Evolutionary conservation across 164 flowering plant species (phyloP).

Genomic region (Liquidambar formosana): DNA sequence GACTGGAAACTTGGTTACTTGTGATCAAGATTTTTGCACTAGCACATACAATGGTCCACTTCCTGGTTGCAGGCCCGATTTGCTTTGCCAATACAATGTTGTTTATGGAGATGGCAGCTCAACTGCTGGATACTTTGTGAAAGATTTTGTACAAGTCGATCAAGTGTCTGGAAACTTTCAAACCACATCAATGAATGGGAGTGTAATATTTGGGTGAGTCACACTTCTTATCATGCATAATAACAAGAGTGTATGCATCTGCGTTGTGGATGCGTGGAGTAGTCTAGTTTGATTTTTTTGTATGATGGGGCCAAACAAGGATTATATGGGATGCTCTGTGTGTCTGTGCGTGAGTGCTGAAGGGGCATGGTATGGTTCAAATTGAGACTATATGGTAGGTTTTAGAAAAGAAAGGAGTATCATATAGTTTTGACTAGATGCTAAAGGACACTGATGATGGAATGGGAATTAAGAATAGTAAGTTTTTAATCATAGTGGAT

Average conservation of each 20-base stretch:
- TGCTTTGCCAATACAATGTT: slow-evolving; percentile 59
- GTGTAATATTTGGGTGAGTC: slow-evolving; percentile 81
- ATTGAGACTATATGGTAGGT: too few species aligned
- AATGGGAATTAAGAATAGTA: too few species aligned
- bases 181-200: slow-evolving; percentile 52
- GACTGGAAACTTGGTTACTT: slow-evolving; percentile 34
- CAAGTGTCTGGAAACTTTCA: slow-evolving; percentile 60
- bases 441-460: too few species aligned
- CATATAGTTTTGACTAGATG: too few species aligned
- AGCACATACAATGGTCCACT: slow-evolving; percentile 28
- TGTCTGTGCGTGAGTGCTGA: too few species aligned
- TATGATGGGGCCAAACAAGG: too few species aligned
- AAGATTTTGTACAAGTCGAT: slow-evolving; percentile 51
- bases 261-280: too few species aligned
- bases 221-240: background rate
- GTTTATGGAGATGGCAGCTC: slow-evolving; percentile 95
- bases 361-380: too few species aligned
- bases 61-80: slow-evolving; percentile 43
- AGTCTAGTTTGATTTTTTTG: too few species aligned
- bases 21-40: slow-evolving; percentile 52
- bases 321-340: too few species aligned
- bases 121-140: slow-evolving; percentile 79
- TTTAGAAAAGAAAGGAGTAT: too few species aligned
- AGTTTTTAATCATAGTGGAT: too few species aligned
- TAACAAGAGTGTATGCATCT: background rate